Base-by-base conservation (phyloP, 2,329 filamentous ascomycete species). In the Lasiodiplodia gonubiensis region DNA sequence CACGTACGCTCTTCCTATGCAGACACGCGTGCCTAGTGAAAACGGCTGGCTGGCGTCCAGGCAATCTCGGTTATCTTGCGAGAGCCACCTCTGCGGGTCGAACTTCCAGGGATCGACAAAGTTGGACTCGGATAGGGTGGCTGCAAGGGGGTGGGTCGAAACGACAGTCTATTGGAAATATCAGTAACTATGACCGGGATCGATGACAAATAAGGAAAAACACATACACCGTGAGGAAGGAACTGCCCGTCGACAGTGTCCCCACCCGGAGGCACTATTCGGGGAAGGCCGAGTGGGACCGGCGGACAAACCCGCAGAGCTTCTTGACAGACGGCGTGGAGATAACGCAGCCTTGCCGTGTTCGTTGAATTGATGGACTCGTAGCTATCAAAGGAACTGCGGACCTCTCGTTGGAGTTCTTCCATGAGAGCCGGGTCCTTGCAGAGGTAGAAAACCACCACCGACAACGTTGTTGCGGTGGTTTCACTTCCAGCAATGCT, bases 401-500 rank as follows among this genome's bases (percentile, higher is more conserved):
- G 75, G 7, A 81, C 63, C 6, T 72, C 66, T 1, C 37, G 16
- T 64, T 78, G 78, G 0, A 81, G 71, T 55, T 77, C 79, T 12
- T 67, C 65, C 21, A 74, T 70, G 18, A 73, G 71, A 2, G 59
- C 49, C 0, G 77, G 78, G 30, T 76, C 65, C 57, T 75, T 77
- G n/a, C 72, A 70, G 14, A 81, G 70, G 67, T 72, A 77, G 68
- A 72, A 80, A 14, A 81, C 70, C 2, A 69, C 64, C 12, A 68
- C 57, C 1, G 77, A 72, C 6, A 81, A 69, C 0, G 74, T 74
- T 1, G 72, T 73, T 0, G 75, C 75, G 1, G 72, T 78, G 4
- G 78, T 81, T 14, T 81, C 79, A 60, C 78, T 80, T 11, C 74
- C 74, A 11, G 78, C 79, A 18, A 80, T 69, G 30, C 42, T 46